Evolutionary conservation across 306 rosid genomes (phyloP), one percentile per base, ranked within the genome.

Genomic region (Datisca glomerata): DNA sequence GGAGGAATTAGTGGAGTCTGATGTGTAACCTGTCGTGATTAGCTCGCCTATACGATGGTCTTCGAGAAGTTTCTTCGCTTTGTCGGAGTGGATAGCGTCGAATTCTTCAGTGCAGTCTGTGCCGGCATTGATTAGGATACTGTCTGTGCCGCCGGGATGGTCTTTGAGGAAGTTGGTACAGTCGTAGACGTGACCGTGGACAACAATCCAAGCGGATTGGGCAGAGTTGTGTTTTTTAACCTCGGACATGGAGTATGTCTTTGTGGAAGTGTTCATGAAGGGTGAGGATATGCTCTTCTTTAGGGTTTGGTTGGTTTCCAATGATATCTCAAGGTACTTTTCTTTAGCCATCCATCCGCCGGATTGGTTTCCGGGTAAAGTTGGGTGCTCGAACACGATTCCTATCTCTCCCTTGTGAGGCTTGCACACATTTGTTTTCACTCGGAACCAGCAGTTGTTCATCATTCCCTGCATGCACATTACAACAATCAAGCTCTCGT

Each of bases 321-420:
- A 38, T 1, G 74, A 47, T 18, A 47, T 59, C 29, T 72, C 75
- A 0, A 73, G 50, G 32, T 56, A 57, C 17, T 56, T 74, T 21
- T 81, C 79, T 48, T 64, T 70, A 4, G 75, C 71, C 94, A 86
- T 82, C 96, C 96, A 86, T 6, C 96, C 94, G 0, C 94, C 96
- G 1, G 87, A 57, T 41, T 79, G 78, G 57, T 76, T 86, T 3
- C 94, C 94, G 0, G 94, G 81, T 20, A 32, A 47, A 7, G 96
- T 82, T 1, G 96, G 96, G 45, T 86, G 96, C 65, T 79, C 85
- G 16, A 86, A 86, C 42, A 62, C 54, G 7, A 86, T 67, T 2
- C 87, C 87, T 4, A 82, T 82, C 60, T 76, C 94, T 1, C 84
- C 82, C 47, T 58, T 64, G 20, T 71, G 70, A 3, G 72, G 57